Conservation (phyloP, 768 basidiomycete species). For the Auriculariales sp. region DNA sequence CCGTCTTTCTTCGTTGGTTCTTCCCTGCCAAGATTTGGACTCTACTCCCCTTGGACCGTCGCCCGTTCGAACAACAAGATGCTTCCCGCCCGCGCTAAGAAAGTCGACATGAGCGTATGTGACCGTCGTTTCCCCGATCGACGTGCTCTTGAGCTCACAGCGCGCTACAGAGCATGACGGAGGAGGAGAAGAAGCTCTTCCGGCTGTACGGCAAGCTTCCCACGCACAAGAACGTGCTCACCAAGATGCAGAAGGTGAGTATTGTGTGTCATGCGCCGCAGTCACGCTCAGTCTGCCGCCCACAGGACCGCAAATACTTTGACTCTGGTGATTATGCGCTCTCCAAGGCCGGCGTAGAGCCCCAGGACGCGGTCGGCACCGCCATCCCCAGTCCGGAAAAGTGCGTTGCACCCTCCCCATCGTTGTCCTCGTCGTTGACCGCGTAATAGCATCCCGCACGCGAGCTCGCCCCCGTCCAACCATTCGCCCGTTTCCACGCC, state of each 20-base stretch:
- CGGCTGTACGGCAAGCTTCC: slow-evolving; percentile 90
- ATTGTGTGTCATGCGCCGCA: neutral
- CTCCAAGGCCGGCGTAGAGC: slow-evolving; percentile 81
- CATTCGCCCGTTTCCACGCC: slow-evolving; percentile 36
- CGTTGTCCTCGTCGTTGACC: slow-evolving; percentile 1
- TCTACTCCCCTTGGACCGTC: slow-evolving; percentile 9
- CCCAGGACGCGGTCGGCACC: slow-evolving; percentile 81
- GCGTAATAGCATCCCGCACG: slow-evolving; percentile 71
- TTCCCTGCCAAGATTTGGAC: slow-evolving; percentile 9
- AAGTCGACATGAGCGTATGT: slow-evolving; percentile 86
- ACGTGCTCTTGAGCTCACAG: too few relatives aligned
- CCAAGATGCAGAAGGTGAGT: slow-evolving; percentile 87
- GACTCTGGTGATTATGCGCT: slow-evolving; percentile 98
- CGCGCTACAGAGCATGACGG: slow-evolving; percentile 48
- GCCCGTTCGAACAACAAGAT: slow-evolving; percentile 22
- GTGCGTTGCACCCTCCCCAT: slow-evolving; percentile 31
- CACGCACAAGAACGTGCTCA: slow-evolving; percentile 81
- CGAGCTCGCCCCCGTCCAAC: slow-evolving; percentile 46
- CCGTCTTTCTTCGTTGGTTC: slow-evolving; percentile 10
- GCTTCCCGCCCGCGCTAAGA: slow-evolving; percentile 72
- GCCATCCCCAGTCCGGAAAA: slow-evolving; percentile 97
- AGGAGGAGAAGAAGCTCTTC: slow-evolving; percentile 90
- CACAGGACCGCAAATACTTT: slow-evolving; percentile 95
- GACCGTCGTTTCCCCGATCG: slow-evolving; percentile 1
- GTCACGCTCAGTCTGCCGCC: slow-evolving; percentile 7